Evolutionary conservation across 2,329 filamentous ascomycete genomes (phyloP).

Genomic region (Microcyclospora pomicola): DNA sequence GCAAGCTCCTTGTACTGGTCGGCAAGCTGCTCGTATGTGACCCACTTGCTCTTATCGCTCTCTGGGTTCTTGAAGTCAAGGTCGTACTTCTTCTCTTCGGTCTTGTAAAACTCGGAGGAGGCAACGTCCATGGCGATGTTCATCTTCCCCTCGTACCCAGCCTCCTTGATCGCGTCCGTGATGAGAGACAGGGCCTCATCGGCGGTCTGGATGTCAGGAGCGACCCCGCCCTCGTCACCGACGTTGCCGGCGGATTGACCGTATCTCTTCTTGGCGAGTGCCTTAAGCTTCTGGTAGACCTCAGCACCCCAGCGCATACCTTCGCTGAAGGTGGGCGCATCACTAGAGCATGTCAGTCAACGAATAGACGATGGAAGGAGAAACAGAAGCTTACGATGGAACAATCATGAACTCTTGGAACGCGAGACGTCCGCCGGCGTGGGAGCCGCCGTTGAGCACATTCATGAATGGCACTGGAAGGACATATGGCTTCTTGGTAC

Average conservation of each 20-base stretch:
- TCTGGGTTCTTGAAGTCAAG: conserved; percentile 99
- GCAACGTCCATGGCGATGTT: conserved; percentile 99
- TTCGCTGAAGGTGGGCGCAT: conserved; percentile 84
- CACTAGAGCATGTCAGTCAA: conserved; percentile 32
- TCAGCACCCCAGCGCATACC: conserved; percentile 92
- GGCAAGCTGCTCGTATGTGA: conserved; percentile 96
- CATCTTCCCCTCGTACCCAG: conserved; percentile 90
- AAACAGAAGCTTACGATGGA: conserved; percentile 26
- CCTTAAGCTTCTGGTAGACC: conserved; percentile 97
- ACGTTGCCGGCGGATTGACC: conserved; percentile 98
- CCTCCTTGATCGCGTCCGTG: conserved; percentile 81
- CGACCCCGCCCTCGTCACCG: conserved; percentile 98
- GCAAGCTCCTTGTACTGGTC: conserved; percentile 75
- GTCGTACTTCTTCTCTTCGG: conserved; percentile 95
- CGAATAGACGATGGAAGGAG: not conserved
- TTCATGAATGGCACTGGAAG: conserved; percentile 46
- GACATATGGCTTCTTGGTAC: conserved; percentile 40
- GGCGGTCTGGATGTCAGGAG: conserved; percentile 92
- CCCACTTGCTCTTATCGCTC: conserved; percentile 89
- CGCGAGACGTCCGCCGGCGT: conserved; percentile 79
- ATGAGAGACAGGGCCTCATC: conserved; percentile 97
- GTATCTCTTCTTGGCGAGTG: conserved; percentile 97
- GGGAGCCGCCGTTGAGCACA: conserved; percentile 60
- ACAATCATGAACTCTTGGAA: conserved; percentile 47
- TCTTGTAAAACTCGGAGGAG: conserved; percentile 98